A percentile compares a stretch with the other conserved stretches of the same genome.
Evolutionary conservation across 202 grass and related monocot genomes (phyloP).

Genomic region (Digitaria exilis): DNA sequence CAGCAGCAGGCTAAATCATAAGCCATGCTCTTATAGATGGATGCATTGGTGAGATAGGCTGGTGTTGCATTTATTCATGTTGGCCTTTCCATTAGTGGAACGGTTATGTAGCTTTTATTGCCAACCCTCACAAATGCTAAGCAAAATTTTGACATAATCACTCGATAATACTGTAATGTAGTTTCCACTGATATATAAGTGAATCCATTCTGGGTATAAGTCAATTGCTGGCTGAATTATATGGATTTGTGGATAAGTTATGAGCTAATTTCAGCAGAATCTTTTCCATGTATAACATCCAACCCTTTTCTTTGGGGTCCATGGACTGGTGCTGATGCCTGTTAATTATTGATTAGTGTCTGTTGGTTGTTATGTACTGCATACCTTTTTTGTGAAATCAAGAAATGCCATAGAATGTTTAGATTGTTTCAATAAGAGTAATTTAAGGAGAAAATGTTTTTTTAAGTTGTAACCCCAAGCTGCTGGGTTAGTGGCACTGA

Average conservation of each 20-base stretch:
- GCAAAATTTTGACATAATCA: neutral
- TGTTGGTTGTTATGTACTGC: neutral
- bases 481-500: neutral
- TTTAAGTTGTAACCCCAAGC: neutral
- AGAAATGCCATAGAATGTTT: neutral
- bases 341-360: neutral
- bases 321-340: neutral
- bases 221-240: neutral
- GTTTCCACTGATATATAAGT: neutral
- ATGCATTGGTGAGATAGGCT: neutral
- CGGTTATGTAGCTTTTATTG: neutral
- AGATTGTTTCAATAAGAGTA: neutral
- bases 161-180: neutral
- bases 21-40: neutral
- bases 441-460: neutral
- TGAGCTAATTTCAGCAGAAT: neutral
- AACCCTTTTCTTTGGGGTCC: neutral
- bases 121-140: neutral
- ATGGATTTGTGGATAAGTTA: neutral
- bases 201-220: neutral
- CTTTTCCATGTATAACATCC: neutral
- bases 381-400: neutral
- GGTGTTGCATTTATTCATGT: neutral
- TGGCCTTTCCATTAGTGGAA: neutral
- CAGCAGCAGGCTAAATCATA: too few species aligned